These are phyloP conservation scores for Ampelocalamus luodianensis DNA, from an alignment of 176 grass and related monocot species.

Conservation along the genomic window DNA sequence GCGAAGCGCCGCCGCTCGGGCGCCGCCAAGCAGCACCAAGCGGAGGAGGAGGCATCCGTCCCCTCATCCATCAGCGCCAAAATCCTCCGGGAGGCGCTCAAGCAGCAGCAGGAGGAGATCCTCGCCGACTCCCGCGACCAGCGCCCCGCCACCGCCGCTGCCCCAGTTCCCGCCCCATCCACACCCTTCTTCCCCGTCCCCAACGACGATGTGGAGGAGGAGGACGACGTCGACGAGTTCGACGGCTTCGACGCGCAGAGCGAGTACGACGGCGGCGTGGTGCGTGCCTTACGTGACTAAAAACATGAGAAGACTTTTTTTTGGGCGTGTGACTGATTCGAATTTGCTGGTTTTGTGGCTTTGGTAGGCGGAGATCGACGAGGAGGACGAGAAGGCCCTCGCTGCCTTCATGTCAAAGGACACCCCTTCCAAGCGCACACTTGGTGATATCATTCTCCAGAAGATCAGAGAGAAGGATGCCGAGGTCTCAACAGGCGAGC, in stretches of 20 bases:
- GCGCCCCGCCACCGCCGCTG: neutral
- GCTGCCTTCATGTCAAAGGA: constrained; percentile 71
- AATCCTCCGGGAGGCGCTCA: constrained; percentile 72
- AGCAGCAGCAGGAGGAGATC: constrained; percentile 80
- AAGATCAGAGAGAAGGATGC: constrained; percentile 86
- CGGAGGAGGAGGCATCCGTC: constrained; percentile 57
- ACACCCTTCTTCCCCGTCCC: constrained; percentile 39
- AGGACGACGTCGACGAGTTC: constrained; percentile 75
- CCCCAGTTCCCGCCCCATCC: neutral
- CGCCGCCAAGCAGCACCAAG: constrained; percentile 77
- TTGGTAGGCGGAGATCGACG: constrained; percentile 75
- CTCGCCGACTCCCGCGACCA: constrained; percentile 45
- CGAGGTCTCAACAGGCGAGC: constrained; percentile 52
- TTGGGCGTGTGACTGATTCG: neutral
- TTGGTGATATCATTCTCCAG: constrained; percentile 85
- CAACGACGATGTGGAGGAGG: constrained; percentile 39
- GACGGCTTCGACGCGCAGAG: constrained; percentile 75
- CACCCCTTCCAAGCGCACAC: constrained; percentile 51
- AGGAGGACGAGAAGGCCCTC: constrained; percentile 86
- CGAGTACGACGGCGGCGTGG: constrained; percentile 71
- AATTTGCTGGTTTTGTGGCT: neutral
- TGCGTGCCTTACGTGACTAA: constrained; percentile 12
- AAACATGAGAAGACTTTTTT: neutral
- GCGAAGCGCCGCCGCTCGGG: constrained; percentile 67
- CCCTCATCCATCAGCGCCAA: constrained; percentile 75